phyloP scores from a whole-genome alignment of 164 flowering plant genomes.

The Cinnamomum micranthum region DNA sequence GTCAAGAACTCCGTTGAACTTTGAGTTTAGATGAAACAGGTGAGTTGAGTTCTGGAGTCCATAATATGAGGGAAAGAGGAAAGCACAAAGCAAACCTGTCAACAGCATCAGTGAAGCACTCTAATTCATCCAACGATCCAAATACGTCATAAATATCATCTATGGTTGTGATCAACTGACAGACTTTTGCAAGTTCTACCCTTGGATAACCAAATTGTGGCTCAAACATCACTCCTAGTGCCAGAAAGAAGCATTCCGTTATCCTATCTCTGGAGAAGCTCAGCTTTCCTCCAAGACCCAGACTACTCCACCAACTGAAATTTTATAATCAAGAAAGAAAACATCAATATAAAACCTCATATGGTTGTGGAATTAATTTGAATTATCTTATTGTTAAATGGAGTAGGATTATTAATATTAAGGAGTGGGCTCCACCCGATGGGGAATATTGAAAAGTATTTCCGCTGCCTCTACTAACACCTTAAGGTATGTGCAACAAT shows the following conservation, averaged over 20 bases:
- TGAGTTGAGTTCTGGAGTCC: not conserved
- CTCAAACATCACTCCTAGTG: slow-evolving; percentile 16
- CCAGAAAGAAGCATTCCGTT: slow-evolving; percentile 34
- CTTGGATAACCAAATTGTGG: slow-evolving; percentile 13
- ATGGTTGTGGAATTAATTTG: too few relatives aligned
- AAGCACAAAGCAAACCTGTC: slow-evolving; percentile 24
- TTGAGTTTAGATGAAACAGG: too few relatives aligned
- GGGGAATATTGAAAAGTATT: too few relatives aligned
- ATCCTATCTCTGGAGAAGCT: slow-evolving; percentile 38
- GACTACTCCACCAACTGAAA: slow-evolving; percentile 17
- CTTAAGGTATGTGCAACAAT: too few relatives aligned
- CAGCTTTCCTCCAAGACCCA: slow-evolving; percentile 26
- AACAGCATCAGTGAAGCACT: slow-evolving; percentile 35
- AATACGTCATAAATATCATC: slow-evolving; percentile 48
- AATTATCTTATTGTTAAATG: too few relatives aligned
- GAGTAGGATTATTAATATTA: too few relatives aligned
- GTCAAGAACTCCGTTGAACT: too few relatives aligned
- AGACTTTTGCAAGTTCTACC: slow-evolving; percentile 23
- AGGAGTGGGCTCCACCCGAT: too few relatives aligned
- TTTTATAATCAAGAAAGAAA: too few relatives aligned
- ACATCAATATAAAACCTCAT: too few relatives aligned
- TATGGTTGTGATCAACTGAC: slow-evolving; percentile 22
- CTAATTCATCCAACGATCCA: slow-evolving; percentile 37
- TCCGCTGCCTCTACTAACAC: too few relatives aligned
- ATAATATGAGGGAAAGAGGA: not conserved